Percentiles rank a stretch among this genome's conserved stretches.
Conservation (phyloP, 176 grass and related monocot species). For the Bonia amplexicaulis region DNA sequence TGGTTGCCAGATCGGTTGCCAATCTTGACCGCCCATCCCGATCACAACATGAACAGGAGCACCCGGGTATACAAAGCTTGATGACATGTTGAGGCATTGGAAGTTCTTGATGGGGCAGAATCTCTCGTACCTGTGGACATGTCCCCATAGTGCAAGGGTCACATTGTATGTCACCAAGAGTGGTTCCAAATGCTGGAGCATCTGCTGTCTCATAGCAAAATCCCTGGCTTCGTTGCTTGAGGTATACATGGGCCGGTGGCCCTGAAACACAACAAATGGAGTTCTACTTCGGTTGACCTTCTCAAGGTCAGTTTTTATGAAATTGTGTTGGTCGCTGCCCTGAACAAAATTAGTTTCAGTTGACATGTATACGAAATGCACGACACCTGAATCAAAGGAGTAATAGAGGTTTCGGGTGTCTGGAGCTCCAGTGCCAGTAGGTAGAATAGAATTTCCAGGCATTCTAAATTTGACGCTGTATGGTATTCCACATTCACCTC, state of each 20-base stretch:
- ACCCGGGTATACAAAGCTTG: constrained; percentile 59
- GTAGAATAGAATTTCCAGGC: constrained; percentile 75
- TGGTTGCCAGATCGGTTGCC: constrained; percentile 73
- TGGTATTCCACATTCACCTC: constrained; percentile 92
- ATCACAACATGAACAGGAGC: constrained; percentile 89
- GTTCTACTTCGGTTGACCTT: constrained; percentile 79
- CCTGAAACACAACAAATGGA: constrained; percentile 84
- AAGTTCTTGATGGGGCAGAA: constrained; percentile 86
- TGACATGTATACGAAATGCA: constrained; percentile 92
- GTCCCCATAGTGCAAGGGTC: constrained; percentile 89
- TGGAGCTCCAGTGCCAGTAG: constrained; percentile 71
- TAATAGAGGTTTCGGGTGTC: constrained; percentile 84
- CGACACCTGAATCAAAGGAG: constrained; percentile 79
- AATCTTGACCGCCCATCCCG: constrained; percentile 91
- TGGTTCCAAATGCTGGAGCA: constrained; percentile 74
- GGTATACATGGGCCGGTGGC: constrained; percentile 95
- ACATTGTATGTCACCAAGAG: constrained; percentile 78
- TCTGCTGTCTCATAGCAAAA: constrained; percentile 45
- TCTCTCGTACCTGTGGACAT: constrained; percentile 94
- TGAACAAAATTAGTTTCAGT: constrained; percentile 81
- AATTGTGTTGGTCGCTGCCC: constrained; percentile 78
- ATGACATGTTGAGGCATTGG: constrained; percentile 54
- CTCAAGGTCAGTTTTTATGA: constrained; percentile 76
- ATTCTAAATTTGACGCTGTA: constrained; percentile 94
- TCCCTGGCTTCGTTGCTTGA: constrained; percentile 73